Base-by-base conservation (phyloP, 306 rosid species). In the Lupinus albus region DNA sequence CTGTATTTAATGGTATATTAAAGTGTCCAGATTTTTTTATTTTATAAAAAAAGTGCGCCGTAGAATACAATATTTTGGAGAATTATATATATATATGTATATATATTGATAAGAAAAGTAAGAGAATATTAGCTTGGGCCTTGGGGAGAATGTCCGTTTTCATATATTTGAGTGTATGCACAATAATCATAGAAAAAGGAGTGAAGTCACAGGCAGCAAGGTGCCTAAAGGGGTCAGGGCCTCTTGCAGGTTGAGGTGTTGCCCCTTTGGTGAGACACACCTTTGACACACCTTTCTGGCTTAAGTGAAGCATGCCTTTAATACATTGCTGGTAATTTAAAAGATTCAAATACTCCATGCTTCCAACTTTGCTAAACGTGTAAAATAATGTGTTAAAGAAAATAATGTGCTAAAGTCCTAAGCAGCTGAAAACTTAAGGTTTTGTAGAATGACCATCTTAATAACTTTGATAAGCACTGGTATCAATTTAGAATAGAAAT, bases 221-320 rank as follows among this genome's bases (percentile, higher is more conserved):
- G 47, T 42, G 46, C 49, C 38, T 15, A 36, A 51, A 67, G 6
- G 57, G 47, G 47, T 42, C 6, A 42, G 13, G 1, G 47, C 47
- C 13, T 42, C 13, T 42, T 42, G 13, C 47, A 11, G 47, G 47
- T 4, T 11, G 30, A 13, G 45, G 9, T 11, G 53, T 14, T 25
- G 17, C 44, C 36, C 56, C 56, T 69, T 42, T 69, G 6, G 50
- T 12, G 60, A 54, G 38, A 17, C 62, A 39, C 18, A 8, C 50
- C 48, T 5, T 38, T 16, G 50, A 10, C 1, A 30, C 6, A 6
- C 35, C 42, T 38, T 41, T 28, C 13, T 14, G 17, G 8, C 25
- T 28, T n/a, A 13, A 39, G 25, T 11, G 45, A 25, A 44, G 12
- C 12, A 25, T 17, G 52, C 32, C 41, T 54, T 54, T 15, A 63